Conservation (phyloP, 176 grass and related monocot species). For the Triticum monococcum region DNA sequence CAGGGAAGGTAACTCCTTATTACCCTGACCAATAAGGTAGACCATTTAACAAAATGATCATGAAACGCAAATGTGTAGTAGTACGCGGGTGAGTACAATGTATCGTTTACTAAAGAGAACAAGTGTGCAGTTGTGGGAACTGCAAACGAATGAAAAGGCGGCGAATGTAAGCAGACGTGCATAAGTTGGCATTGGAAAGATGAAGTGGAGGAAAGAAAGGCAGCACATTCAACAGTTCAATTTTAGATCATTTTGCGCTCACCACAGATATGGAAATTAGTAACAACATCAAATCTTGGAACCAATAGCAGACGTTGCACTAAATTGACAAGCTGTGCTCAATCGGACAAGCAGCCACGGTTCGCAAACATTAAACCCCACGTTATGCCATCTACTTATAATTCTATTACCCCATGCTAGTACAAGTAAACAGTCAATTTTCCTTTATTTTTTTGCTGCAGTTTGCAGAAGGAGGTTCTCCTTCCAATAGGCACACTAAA, state of each 20-base stretch:
- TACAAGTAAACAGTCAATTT: neutral
- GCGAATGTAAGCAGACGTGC: neutral
- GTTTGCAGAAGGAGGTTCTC: neutral
- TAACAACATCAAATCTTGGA: neutral
- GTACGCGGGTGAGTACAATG: neutral
- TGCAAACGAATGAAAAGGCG: neutral
- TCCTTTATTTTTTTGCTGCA: neutral
- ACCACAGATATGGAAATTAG: neutral
- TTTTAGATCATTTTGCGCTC: neutral
- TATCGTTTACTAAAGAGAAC: neutral
- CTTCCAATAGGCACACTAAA: neutral
- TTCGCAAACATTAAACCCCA: neutral
- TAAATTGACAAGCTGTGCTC: neutral
- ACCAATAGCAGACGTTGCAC: neutral
- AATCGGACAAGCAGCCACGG: neutral
- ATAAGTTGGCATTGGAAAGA: neutral
- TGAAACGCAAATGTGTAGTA: neutral
- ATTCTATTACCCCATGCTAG: no score
- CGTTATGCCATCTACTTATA: neutral
- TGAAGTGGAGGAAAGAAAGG: no score
- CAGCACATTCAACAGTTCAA: neutral
- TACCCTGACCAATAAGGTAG: neutral
- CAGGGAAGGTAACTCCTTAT: neutral
- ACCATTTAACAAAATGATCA: neutral
- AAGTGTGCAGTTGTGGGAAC: neutral